Base-by-base conservation (phyloP, 1,139 yeast species). In the Geotrichum aggregatum region DNA sequence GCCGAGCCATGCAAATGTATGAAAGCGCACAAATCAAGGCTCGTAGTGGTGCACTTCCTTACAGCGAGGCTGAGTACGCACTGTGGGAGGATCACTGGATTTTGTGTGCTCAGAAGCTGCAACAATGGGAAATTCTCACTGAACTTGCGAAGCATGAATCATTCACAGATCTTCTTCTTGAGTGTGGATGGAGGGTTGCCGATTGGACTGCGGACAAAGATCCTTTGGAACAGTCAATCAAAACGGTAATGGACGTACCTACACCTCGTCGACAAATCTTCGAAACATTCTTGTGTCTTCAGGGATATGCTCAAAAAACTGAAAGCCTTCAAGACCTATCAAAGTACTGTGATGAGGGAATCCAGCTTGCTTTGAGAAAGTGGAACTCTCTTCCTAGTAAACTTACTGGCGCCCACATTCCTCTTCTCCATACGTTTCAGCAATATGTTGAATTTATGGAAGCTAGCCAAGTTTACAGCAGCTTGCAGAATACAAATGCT, bases 31-130 rank as follows among this genome's bases (percentile, higher is more conserved):
- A 94, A 70, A 86, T 94, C 55, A 91, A 92, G 62, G 98, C 98
- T 0, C 76, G 98, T 55, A 85, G 95, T 64, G 98, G 98, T 1
- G 95, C 87, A 2, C 73, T 92, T 49, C 98, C 98, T 0, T 94
- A 88, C 66, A 88, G 96, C 24, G 98, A 94, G 64, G 82, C 96
- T 0, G 99, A 94, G 64, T 94, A 94, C 64, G 83, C 95, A 0
- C 74, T 94, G 44, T 94, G 99, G 99, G 99, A 94, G 71, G 98
- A 94, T 65, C 95, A 92, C 62, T 94, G 98, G 99, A 88, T 94
- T 52, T 72, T 87, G 35, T 91, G 98, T 73, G 96, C 98, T 1
- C 97, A 94, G 66, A 92, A 94, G 65, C 74, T 94, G 50, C 99
- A 94, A 65, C 98, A 92, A 59, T 94, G 99, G 99, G 98, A 94